Conservation (phyloP, 495 filamentous ascomycete species). For the Aspergillus cristatus region DNA sequence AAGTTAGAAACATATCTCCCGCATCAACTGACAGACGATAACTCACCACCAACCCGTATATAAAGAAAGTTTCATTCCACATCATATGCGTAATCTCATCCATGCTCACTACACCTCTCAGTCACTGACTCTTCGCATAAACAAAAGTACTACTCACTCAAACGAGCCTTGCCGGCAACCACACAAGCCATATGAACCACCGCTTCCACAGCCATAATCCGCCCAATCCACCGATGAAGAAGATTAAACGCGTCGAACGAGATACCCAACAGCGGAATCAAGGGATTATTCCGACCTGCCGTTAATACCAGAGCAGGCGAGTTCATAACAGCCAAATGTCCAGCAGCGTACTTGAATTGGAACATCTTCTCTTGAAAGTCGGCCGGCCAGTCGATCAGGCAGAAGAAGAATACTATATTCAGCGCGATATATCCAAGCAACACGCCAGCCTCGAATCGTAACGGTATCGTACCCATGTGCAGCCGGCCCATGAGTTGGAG, state of each 20-base stretch:
- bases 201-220: constrained; percentile 25
- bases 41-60: constrained; percentile 30
- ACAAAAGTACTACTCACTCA: constrained; percentile 14
- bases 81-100: constrained; percentile 19
- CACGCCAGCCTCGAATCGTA: constrained; percentile 26
- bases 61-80: constrained; percentile 26
- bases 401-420: constrained; percentile 30
- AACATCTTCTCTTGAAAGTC: constrained; percentile 24
- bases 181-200: constrained; percentile 29
- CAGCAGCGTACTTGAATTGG: constrained; percentile 31
- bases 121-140: neutral
- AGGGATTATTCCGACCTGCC: constrained; percentile 35
- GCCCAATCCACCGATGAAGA: constrained; percentile 38
- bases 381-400: constrained; percentile 31
- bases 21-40: neutral
- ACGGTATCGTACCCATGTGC: constrained; percentile 34
- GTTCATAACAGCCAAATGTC: constrained; percentile 35
- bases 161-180: constrained; percentile 16
- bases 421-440: constrained; percentile 22
- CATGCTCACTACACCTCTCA: constrained; percentile 11
- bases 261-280: constrained; percentile 27
- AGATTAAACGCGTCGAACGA: constrained; percentile 38
- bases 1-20: neutral
- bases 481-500: constrained; percentile 20
- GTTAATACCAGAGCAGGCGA: constrained; percentile 29